These are phyloP conservation scores for Isatis tinctoria DNA, from an alignment of 345 rosid species.

Conservation along the genomic window DNA sequence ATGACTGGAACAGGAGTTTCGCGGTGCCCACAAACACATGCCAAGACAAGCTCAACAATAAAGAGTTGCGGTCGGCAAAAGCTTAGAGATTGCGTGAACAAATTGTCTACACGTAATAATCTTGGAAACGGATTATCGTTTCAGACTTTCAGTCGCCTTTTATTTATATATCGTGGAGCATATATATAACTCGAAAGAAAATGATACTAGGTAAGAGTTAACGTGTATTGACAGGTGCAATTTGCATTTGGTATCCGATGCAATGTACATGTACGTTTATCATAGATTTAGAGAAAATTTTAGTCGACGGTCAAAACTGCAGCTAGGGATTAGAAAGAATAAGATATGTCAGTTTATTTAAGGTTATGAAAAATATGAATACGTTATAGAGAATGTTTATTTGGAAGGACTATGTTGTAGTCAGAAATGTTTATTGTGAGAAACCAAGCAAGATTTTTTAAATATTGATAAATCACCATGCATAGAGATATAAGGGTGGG, in stretches of 20 bases:
- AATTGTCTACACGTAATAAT: not conserved
- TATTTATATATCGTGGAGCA: not conserved
- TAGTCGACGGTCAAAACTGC: not conserved
- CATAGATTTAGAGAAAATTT: not conserved
- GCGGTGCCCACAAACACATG: conserved; percentile 5
- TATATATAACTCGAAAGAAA: not conserved
- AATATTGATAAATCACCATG: not conserved
- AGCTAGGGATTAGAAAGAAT: not conserved
- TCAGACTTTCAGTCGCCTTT: not conserved
- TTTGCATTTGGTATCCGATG: conserved; percentile 2
- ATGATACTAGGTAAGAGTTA: conserved; percentile 5
- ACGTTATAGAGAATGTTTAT: not conserved
- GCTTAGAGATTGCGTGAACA: conserved; percentile 29
- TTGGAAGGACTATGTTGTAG: not conserved
- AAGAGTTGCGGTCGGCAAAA: conserved; percentile 21
- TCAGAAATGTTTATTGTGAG: not conserved
- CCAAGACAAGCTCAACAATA: conserved; percentile 9
- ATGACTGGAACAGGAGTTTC: conserved; percentile 14
- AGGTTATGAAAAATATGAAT: not conserved
- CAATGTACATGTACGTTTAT: conserved; percentile 8
- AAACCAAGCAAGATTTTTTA: not conserved
- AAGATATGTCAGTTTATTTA: not conserved
- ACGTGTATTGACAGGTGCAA: not conserved
- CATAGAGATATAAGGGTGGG: not conserved
- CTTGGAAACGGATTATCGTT: not conserved